These are phyloP conservation scores for Malus hybrid DNA, from an alignment of 331 rosid genomes.

Conservation along the genomic window DNA sequence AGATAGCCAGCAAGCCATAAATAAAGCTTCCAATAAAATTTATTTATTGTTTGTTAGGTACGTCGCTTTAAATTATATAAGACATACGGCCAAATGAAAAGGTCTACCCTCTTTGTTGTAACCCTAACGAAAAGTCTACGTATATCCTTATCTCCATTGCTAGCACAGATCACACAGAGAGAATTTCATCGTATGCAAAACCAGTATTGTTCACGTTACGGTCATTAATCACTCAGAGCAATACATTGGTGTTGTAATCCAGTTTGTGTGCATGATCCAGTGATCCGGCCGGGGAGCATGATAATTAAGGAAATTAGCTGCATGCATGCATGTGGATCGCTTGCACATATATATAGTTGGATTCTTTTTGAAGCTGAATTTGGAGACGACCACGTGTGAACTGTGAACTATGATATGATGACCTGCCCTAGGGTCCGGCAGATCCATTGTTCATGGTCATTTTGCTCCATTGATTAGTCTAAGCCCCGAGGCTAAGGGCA, in stretches of 20 bases:
- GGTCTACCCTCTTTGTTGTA: background rate
- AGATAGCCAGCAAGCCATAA: background rate
- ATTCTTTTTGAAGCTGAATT: background rate
- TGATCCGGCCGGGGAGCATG: background rate
- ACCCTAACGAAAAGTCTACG: background rate
- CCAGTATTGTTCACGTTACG: background rate
- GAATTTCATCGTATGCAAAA: background rate
- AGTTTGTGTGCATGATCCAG: background rate
- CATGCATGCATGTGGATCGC: background rate
- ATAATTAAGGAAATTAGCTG: background rate
- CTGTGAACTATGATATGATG: background rate
- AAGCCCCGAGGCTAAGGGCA: background rate
- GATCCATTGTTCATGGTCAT: background rate
- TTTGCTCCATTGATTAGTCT: background rate
- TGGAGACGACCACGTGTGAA: background rate
- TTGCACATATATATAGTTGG: background rate
- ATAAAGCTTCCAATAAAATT: background rate
- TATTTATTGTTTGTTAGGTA: background rate
- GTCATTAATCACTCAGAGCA: background rate
- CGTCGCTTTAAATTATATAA: too few species aligned
- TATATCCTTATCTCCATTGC: background rate
- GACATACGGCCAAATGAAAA: background rate
- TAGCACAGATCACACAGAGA: background rate
- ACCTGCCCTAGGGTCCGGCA: background rate
- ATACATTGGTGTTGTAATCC: background rate